Base-by-base conservation (phyloP, 2,329 filamentous ascomycete species). In the Amylocarpus encephaloides region DNA sequence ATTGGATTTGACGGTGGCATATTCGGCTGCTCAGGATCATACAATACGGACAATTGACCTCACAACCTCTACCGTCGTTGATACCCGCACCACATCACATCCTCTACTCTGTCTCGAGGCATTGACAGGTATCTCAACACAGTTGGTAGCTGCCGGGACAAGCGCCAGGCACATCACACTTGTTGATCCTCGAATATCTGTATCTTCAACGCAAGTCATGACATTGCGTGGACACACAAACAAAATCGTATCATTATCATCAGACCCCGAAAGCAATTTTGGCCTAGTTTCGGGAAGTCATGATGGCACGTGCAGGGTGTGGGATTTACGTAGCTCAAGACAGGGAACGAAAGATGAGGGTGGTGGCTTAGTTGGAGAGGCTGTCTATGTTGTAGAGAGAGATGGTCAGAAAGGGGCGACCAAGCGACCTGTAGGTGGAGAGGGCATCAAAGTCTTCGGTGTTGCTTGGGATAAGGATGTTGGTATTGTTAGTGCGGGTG, bases 201-300 rank as follows among this genome's bases (percentile, higher is more conserved):
- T 89, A 3, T 79, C 82, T 1, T 79, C 83, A 1, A 86, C 92
- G 19, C 82, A 85, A 10, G 88, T 89, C 36, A 88, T 96, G 82
- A 95, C 89, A n/a, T 79, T 96, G 16, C 80, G 89, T 32, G 92
- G 92, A 1, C 92, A 97, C 71, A 82, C 82, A 52, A 95, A 95
- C 71, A 79, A 79, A 71, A 75, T 84, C 15, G 72, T 74, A 1
- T 72, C 71, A 6, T 62, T 83, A 30, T 67, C 67, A 13, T 65
- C 72, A 9, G 73, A 71, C 35, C 82, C 78, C 56, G 49, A 65
- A 53, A 91, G 85, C 63, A 81, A 84, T 55, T 88, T 91, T 70
- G 82, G 86, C n/a, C 76, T 98, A 7, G 88, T 92, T 0, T 93
- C 86, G 30, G 92, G 82, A n/a, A 87, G 86, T 41, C 88, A 95